A percentile compares a stretch with the other conserved stretches of the same genome.
Evolutionary conservation across 2,329 filamentous ascomycete species (phyloP).

Genomic region (Colletotrichum sp.): DNA sequence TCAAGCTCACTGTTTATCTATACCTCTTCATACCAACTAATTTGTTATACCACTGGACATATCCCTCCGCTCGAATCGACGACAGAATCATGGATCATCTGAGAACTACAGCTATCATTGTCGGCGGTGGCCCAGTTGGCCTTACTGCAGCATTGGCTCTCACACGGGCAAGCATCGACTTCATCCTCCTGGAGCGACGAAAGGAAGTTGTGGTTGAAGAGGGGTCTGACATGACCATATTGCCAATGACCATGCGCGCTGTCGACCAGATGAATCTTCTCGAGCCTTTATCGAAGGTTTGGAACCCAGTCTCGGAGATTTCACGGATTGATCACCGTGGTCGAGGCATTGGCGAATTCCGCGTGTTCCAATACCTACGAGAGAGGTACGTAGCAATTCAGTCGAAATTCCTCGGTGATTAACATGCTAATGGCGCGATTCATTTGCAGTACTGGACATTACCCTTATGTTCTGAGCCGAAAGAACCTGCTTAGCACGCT

Average conservation of each 20-base stretch:
- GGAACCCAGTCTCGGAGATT: background rate
- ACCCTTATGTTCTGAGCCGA: constrained; percentile 33
- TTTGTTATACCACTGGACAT: background rate
- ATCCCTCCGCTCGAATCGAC: background rate
- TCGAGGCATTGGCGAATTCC: background rate
- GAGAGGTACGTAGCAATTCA: background rate
- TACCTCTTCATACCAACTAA: background rate
- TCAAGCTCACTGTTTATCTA: rapidly evolving
- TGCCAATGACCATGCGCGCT: constrained; percentile 29
- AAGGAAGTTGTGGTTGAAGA: constrained; percentile 29
- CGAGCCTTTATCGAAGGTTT: background rate
- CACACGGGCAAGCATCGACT: constrained; percentile 21
- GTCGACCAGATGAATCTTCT: constrained; percentile 36
- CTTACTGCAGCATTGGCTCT: constrained; percentile 29
- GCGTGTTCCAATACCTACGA: background rate
- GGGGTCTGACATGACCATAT: constrained; percentile 34
- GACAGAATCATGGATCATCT: background rate
- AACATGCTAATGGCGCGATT: rapidly evolving
- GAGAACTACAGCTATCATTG: constrained; percentile 6
- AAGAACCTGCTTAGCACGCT: constrained; percentile 35
- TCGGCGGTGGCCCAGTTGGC: constrained; percentile 30
- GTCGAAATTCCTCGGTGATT: rapidly evolving
- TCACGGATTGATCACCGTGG: background rate
- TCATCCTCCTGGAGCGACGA: constrained; percentile 20
- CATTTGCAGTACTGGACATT: constrained; percentile 24